Base-by-base conservation (phyloP, 768 basidiomycete species). In the Leccinum disarticulatum region DNA sequence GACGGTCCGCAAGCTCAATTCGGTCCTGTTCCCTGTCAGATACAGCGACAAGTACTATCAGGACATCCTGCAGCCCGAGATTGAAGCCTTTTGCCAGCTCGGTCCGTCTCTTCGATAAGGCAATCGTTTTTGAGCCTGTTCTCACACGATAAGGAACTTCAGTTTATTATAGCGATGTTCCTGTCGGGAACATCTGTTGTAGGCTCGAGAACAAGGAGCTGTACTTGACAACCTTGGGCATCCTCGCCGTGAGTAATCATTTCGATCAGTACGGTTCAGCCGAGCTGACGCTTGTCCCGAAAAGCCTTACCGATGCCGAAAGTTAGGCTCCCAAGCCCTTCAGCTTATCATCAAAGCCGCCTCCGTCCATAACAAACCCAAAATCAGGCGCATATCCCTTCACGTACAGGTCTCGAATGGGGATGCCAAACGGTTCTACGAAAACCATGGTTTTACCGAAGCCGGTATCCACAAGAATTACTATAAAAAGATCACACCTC, bases 141-240 rank as follows among this genome's bases (percentile, higher is more conserved):
- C 71, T 71, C 60, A 71, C 65, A 60, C 58, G 58, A 52, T 57
- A 61, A 64, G 70, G 59, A 56, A 62, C 58, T 7, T 49, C 66
- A 94, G 94, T 95, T 52, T 95, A 94, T 76, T 95, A 89, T 77
- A 95, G 94, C 77, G 93, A 96, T 77, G 80, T 96, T 58, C 92
- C 94, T 50, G 87, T 95, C 62, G 93, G 94, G 60, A 91, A 87
- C 5, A 83, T 95, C 68, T 93, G 91, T 73, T 93, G 90, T 77
- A 84, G 91, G 59, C 74, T 94, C 61, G 93, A 96, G 74, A 81
- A 78, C 55, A 83, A 85, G 22, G 72, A 70, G 60, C 50, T 75
- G 55, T 95, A 95, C 76, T 81, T 95, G 70, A 92, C 94, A 88
- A 95, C 94, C 53, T 88, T 95, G 87, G 94, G 93, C 48, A 77